These are phyloP conservation scores for Schrenkiella parvula DNA, from an alignment of 345 rosid genomes.

Conservation along the genomic window DNA sequence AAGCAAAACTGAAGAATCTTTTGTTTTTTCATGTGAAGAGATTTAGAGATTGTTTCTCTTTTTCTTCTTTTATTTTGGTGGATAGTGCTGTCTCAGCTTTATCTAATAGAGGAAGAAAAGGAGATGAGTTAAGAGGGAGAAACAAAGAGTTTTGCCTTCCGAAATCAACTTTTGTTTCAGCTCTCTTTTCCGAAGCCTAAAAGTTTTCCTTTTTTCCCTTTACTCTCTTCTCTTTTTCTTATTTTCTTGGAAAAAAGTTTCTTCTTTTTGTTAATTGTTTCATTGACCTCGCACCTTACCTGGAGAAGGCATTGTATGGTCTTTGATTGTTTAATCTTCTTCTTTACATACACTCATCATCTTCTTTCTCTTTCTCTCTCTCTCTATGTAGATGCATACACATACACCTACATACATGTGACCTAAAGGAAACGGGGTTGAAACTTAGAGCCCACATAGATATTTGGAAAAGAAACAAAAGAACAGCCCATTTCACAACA, in stretches of 20 bases:
- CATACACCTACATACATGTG: slow-evolving; percentile 6
- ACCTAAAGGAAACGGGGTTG: slow-evolving; percentile 20
- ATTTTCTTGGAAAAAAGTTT: slow-evolving; percentile 4
- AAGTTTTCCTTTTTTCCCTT: slow-evolving; percentile 8
- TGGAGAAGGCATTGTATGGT: slow-evolving; percentile 29
- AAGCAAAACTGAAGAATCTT: slow-evolving; percentile 22
- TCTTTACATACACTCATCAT: slow-evolving; percentile 9
- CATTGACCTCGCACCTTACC: slow-evolving; percentile 36
- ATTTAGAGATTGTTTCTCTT: not conserved
- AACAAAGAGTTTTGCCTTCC: slow-evolving; percentile 30
- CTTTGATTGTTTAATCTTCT: slow-evolving; percentile 29
- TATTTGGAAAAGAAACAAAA: slow-evolving; percentile 26
- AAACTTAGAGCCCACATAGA: slow-evolving; percentile 30
- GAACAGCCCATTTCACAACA: slow-evolving; percentile 26
- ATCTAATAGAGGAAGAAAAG: slow-evolving; percentile 24
- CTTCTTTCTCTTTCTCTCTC: slow-evolving; percentile 9
- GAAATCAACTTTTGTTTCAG: slow-evolving; percentile 30
- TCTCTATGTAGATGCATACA: not conserved
- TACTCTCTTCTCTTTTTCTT: not conserved
- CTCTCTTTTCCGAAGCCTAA: slow-evolving; percentile 20
- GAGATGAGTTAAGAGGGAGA: slow-evolving; percentile 24
- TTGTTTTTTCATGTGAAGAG: slow-evolving; percentile 28
- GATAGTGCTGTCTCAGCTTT: slow-evolving; percentile 27
- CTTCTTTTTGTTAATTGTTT: slow-evolving; percentile 27
- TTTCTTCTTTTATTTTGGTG: slow-evolving; percentile 16